Base-by-base conservation (phyloP, 2,329 filamentous ascomycete genomes). In the Sarocladiaceae sp. region DNA sequence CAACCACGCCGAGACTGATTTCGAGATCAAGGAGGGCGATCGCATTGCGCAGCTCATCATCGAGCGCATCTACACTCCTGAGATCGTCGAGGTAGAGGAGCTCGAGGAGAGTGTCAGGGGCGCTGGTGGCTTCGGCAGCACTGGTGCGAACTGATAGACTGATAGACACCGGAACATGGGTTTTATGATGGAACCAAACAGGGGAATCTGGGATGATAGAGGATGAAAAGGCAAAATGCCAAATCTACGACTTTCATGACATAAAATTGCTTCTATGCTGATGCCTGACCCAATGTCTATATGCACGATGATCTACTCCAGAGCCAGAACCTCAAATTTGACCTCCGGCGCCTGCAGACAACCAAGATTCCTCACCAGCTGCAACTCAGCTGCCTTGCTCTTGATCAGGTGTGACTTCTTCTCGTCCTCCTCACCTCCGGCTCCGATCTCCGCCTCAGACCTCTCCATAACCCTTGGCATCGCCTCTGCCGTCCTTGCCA, bases 21-120 rank as follows among this genome's bases (percentile, higher is more conserved):
- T 95, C 65, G 77, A 73, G 58, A 77, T 99, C 59, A 86, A 87
- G 64, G 84, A 87, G 65, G 93, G 93, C 48, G 94, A 99, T 71
- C 87, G 94, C 51, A 77, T 99, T 64, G 95, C 94, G 37, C 94
- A 99, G 78, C 79, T 99, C 60, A 84, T 99, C 58, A 76, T 99
- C 53, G 94, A 99, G 79, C 84, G 90, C 68, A 97, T 97, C 64
- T 92, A 88, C 64, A 97, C 92, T 25, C 93, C 94, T 2, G 90
- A 95, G 44, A 88, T 99, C 5, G 72, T 88, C n/a, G 91, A 96
- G 64, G 93, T 97, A 2, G 77, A 89, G 62, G 82, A 93, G 73
- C 77, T 99, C 53, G 90, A 93, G 64, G 90, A 91, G 74, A 97
- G 90, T 64, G 90, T 95, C 11, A 79, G 94, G 37, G 94, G 94